These are phyloP conservation scores for Pseudonitzschia multiseries DNA, from an alignment of 108 stramenopile genomes.

Conservation along the genomic window DNA sequence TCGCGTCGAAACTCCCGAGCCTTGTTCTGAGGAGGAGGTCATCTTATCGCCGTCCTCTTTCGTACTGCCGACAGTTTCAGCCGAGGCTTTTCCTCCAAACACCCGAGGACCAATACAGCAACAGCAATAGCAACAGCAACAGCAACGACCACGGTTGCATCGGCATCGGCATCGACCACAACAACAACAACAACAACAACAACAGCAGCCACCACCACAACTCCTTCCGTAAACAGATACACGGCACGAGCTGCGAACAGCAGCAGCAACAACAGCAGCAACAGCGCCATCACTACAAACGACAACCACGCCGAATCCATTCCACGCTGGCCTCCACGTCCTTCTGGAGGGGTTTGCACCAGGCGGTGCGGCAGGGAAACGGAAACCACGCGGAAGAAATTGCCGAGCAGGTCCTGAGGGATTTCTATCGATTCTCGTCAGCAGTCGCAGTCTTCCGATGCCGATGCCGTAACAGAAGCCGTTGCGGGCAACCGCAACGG, in stretches of 20 bases:
- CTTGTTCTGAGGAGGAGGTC: not conserved
- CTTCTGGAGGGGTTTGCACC: constrained; percentile 34
- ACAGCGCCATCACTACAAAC: not conserved
- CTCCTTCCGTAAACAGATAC: not conserved
- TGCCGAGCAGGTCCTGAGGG: constrained; percentile 21
- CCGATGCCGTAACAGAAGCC: too few species aligned
- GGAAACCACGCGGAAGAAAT: constrained; percentile 32
- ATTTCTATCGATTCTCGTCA: not conserved
- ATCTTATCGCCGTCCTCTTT: not conserved
- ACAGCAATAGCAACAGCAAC: too few species aligned
- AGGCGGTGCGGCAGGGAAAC: constrained; percentile 32
- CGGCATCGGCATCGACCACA: not conserved
- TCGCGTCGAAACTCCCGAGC: not conserved
- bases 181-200: too few species aligned
- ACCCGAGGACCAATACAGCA: not conserved
- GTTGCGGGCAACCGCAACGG: too few species aligned
- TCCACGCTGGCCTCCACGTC: constrained; percentile 1
- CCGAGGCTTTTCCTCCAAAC: too few species aligned
- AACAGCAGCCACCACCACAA: not conserved
- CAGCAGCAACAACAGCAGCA: too few species aligned
- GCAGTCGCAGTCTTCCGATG: too few species aligned
- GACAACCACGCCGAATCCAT: not conserved
- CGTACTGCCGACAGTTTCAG: not conserved
- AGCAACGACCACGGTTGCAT: not conserved
- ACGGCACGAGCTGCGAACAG: too few species aligned